phyloP scores from a whole-genome alignment of 441 rosid genomes.

The Brassica balearica region DNA sequence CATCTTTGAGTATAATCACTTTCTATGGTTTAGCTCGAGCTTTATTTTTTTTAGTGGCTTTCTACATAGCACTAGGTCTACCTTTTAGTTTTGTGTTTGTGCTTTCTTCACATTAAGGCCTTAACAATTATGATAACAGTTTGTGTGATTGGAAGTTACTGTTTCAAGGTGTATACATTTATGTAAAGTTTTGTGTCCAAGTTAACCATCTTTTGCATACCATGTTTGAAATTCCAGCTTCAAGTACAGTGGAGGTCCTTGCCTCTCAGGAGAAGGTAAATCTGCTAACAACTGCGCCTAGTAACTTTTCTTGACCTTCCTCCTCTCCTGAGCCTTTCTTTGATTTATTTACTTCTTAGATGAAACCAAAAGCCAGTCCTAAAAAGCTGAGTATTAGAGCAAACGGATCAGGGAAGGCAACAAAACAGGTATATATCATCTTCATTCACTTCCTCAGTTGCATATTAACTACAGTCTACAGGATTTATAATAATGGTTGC shows the following conservation, averaged over 20 bases:
- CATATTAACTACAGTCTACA: constrained; percentile 30
- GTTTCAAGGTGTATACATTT: constrained; percentile 14
- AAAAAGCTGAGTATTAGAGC: constrained; percentile 57
- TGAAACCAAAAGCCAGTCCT: constrained; percentile 54
- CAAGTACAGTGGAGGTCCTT: constrained; percentile 47
- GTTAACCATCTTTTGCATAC: constrained; percentile 42
- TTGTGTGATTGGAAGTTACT: constrained; percentile 20
- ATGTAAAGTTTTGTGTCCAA: constrained; percentile 32
- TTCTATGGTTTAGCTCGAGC: constrained; percentile 6
- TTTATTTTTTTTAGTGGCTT: background rate
- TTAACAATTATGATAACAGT: too few relatives aligned
- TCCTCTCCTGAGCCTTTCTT: constrained; percentile 24
- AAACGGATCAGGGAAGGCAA: constrained; percentile 55
- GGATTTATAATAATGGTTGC: constrained; percentile 1
- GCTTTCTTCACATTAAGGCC: too few relatives aligned
- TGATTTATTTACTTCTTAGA: constrained; percentile 43
- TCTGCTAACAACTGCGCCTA: constrained; percentile 23
- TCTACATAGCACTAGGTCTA: constrained; percentile 2
- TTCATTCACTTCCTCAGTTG: constrained; percentile 52
- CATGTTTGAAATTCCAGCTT: constrained; percentile 51
- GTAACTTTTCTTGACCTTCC: background rate
- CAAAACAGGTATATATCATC: constrained; percentile 56
- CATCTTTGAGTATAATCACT: background rate
- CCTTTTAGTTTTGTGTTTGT: too few relatives aligned
- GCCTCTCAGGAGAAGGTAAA: constrained; percentile 66